These are phyloP conservation scores for Penicillium verrucosum DNA, from an alignment of 2,329 filamentous ascomycete genomes.

Conservation along the genomic window DNA sequence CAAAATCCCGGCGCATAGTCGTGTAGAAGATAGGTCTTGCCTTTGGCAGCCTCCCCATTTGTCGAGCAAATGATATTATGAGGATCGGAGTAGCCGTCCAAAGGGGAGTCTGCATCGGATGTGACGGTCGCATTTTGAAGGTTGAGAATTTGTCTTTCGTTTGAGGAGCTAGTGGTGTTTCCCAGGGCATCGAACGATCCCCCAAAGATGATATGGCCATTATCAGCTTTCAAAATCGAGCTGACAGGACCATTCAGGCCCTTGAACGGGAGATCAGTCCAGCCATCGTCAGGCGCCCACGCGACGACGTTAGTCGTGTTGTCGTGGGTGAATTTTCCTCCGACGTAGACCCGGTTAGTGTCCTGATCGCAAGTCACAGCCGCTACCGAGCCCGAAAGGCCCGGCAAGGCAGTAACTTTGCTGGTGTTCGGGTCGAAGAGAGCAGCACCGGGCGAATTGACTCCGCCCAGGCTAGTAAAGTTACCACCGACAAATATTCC, in stretches of 20 bases:
- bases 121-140: slow-evolving; percentile 73
- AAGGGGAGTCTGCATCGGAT: slow-evolving; percentile 58
- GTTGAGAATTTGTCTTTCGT: slow-evolving; percentile 75
- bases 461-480: slow-evolving; percentile 82
- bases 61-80: slow-evolving; percentile 79
- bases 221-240: slow-evolving; percentile 74
- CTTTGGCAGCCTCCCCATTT: slow-evolving; percentile 61
- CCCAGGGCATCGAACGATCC: slow-evolving; percentile 85
- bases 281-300: slow-evolving; percentile 67
- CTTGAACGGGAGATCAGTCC: slow-evolving; percentile 79
- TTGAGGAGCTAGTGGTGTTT: slow-evolving; percentile 63
- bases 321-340: slow-evolving; percentile 74
- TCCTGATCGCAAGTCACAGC: slow-evolving; percentile 77
- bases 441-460: slow-evolving; percentile 74
- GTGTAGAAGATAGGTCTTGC: slow-evolving; percentile 76
- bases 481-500: slow-evolving; percentile 87
- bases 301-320: slow-evolving; percentile 88
- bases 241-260: slow-evolving; percentile 92
- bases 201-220: slow-evolving; percentile 87
- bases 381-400: slow-evolving; percentile 77
- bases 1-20: slow-evolving; percentile 76
- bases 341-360: slow-evolving; percentile 80
- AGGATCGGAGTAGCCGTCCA: slow-evolving; percentile 69
- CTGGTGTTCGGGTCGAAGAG: slow-evolving; percentile 73
- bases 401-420: slow-evolving; percentile 69